Conservation (phyloP, 805 yeast species). For the Candida nonsorbophila region DNA sequence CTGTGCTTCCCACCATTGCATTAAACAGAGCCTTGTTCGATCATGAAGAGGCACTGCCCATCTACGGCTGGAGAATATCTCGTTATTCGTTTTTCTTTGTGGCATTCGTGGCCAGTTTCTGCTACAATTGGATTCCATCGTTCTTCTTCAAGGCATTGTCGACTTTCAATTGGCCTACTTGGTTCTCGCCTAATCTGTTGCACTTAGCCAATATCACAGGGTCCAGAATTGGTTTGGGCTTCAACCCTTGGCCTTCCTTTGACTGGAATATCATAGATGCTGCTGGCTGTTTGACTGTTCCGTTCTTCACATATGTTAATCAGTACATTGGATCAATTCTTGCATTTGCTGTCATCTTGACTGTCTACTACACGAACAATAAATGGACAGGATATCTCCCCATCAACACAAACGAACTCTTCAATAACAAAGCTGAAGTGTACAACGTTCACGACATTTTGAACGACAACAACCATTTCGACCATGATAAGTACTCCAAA, state of each 20-base stretch:
- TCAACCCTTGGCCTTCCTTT: constrained; percentile 38
- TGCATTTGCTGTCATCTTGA: constrained; percentile 26
- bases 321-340: constrained; percentile 31
- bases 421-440: constrained; percentile 44
- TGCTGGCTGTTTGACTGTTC: constrained; percentile 35
- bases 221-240: constrained; percentile 30
- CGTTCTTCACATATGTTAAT: constrained; percentile 38
- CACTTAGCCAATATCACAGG: constrained; percentile 37
- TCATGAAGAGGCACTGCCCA: constrained; percentile 14
- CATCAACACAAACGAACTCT: constrained; percentile 47
- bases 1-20: constrained; percentile 38
- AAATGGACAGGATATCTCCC: constrained; percentile 49
- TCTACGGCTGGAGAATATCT: constrained; percentile 39
- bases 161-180: constrained; percentile 41
- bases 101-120: constrained; percentile 26
- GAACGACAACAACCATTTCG: constrained; percentile 39
- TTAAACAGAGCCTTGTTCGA: constrained; percentile 36
- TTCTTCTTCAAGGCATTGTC: constrained; percentile 35
- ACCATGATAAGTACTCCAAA: constrained; percentile 39
- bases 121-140: constrained; percentile 40
- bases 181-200: constrained; percentile 35
- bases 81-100: constrained; percentile 34
- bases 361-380: constrained; percentile 41
- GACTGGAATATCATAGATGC: constrained; percentile 39
- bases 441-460: constrained; percentile 46